A percentile compares a stretch with the other conserved stretches of the same genome.
These are phyloP conservation scores for Leccinum uliginosum DNA, from an alignment of 768 basidiomycete species.

Conservation along the genomic window DNA sequence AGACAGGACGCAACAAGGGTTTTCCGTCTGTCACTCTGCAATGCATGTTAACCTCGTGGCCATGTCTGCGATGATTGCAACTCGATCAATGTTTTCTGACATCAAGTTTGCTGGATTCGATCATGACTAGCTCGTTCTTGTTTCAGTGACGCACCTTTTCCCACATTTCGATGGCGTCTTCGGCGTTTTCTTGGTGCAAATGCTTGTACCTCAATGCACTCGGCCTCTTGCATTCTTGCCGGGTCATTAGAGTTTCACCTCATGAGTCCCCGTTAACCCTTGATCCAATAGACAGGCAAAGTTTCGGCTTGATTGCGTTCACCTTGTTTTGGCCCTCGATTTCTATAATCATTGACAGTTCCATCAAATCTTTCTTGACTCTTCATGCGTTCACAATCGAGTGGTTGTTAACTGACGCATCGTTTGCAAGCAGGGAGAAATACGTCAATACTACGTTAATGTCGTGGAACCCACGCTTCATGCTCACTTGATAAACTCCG, in stretches of 20 bases:
- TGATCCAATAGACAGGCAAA: conserved; percentile 10
- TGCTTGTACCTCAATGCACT: conserved; percentile 2
- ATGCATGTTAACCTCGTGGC: conserved; percentile 21
- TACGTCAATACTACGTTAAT: conserved; percentile 31
- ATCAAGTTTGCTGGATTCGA: conserved; percentile 6
- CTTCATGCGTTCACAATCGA: conserved; percentile 5
- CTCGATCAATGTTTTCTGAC: conserved; percentile 11
- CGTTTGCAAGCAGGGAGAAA: conserved; percentile 27
- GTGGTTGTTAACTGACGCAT: conserved; percentile 17
- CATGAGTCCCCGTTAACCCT: conserved; percentile 12
- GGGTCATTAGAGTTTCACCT: conserved; percentile 6
- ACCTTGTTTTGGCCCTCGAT: conserved; percentile 10
- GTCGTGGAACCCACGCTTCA: conserved; percentile 30
- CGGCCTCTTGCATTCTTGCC: conserved; percentile 1
- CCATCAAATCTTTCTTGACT: conserved; percentile 6
- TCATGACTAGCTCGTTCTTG: conserved; percentile 1
- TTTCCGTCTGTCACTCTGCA: conserved; percentile 9
- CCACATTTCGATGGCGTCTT: conserved; percentile 10
- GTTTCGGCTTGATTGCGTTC: not conserved
- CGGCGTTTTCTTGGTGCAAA: conserved; percentile 5
- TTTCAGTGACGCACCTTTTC: conserved; percentile 7
- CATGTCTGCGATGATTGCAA: conserved; percentile 1
- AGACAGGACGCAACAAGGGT: conserved; percentile 13
- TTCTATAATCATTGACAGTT: conserved; percentile 2
- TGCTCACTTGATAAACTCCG: conserved; percentile 7